Conservation (phyloP, 2,329 filamentous ascomycete species). For the Neofusicoccum sp. region DNA sequence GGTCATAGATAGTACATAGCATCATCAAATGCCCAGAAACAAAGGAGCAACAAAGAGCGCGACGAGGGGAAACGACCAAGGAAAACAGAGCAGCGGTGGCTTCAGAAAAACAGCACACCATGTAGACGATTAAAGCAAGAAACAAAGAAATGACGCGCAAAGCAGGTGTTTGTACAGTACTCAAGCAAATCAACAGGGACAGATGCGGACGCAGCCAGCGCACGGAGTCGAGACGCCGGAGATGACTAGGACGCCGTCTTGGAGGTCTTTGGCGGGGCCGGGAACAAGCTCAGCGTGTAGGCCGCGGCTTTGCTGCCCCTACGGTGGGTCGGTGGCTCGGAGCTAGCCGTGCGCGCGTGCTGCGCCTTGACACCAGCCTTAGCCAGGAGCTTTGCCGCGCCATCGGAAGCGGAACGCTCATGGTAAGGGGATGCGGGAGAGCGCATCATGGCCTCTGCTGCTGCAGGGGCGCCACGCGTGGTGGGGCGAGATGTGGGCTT, state of each 20-base stretch:
- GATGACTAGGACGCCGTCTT: not conserved
- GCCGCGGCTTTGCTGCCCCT: slow-evolving; percentile 8
- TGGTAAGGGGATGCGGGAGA: slow-evolving; percentile 28
- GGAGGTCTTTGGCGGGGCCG: slow-evolving; percentile 32
- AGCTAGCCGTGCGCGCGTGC: slow-evolving; percentile 12
- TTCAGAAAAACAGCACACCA: slow-evolving; percentile 19
- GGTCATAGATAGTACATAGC: slow-evolving; percentile 19
- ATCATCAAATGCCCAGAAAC: slow-evolving; percentile 13
- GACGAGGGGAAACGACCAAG: not conserved
- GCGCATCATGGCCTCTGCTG: slow-evolving; percentile 10
- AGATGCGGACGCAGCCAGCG: not conserved
- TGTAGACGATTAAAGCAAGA: slow-evolving; percentile 4
- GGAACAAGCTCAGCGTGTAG: slow-evolving; percentile 36
- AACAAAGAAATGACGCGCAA: not conserved
- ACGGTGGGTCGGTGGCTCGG: not conserved
- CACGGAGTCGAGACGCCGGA: not conserved
- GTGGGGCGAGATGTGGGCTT: slow-evolving; percentile 19
- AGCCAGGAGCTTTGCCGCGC: slow-evolving; percentile 34
- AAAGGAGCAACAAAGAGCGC: slow-evolving; percentile 2
- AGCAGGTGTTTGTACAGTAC: slow-evolving; percentile 8
- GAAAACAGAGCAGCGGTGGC: slow-evolving; percentile 7
- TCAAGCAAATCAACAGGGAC: not conserved
- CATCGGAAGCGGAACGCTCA: slow-evolving; percentile 38
- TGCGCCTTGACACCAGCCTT: slow-evolving; percentile 14
- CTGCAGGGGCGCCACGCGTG: not conserved